Conservation (phyloP, 2,329 filamentous ascomycete genomes). For the Xylaria polymorpha region DNA sequence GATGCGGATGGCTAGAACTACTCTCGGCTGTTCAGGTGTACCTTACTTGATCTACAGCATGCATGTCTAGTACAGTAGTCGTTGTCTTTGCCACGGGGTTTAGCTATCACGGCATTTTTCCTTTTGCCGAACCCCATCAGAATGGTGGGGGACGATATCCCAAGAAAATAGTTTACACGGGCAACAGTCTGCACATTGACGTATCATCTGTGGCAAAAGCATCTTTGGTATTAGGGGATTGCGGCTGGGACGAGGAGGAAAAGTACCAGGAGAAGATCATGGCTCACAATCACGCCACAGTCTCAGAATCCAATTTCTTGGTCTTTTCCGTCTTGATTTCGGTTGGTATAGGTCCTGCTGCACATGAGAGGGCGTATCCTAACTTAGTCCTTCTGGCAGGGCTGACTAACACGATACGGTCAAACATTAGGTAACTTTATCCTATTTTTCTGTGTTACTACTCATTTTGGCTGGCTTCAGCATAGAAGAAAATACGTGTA, state of each 20-base stretch:
- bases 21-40: constrained; percentile 11
- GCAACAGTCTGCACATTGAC: neutral
- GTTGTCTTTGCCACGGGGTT: neutral
- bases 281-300: neutral
- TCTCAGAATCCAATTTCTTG: neutral
- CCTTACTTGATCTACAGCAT: constrained; percentile 13
- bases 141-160: constrained; percentile 3
- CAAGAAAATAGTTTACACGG: neutral
- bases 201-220: constrained; percentile 2
- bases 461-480: too few relatives aligned
- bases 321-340: neutral
- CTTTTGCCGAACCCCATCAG: constrained; percentile 1
- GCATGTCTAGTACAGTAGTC: constrained; percentile 3
- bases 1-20: constrained; percentile 9
- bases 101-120: neutral
- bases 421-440: neutral
- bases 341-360: neutral
- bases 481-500: too few relatives aligned
- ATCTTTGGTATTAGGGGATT: neutral
- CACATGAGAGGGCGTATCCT: neutral
- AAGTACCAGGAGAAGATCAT: neutral
- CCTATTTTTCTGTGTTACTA: neutral
- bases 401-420: neutral
- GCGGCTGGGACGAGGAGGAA: neutral
- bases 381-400: neutral